Evolutionary conservation across 345 rosid species (phyloP).

Genomic region (rapeseed (Brassica napus)): DNA sequence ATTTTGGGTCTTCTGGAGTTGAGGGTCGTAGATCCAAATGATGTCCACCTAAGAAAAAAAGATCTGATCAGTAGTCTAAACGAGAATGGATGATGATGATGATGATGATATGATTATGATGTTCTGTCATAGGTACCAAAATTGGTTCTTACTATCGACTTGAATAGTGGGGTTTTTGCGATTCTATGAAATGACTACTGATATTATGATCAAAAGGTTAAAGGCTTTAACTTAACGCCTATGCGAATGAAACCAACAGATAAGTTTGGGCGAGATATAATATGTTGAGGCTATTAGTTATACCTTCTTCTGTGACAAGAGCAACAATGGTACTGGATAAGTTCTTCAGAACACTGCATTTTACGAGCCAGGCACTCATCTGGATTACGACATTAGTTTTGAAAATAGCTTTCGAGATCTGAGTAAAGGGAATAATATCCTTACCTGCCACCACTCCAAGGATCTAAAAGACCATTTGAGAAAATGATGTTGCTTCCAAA

Average conservation of each 20-base stretch:
- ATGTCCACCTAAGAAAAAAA: conserved; percentile 64
- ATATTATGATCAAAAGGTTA: too few species aligned
- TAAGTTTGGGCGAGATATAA: too few species aligned
- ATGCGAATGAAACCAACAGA: too few species aligned
- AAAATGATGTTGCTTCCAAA: conserved; percentile 95
- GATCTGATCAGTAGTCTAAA: background rate
- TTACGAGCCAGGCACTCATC: conserved; percentile 24
- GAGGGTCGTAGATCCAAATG: conserved; percentile 82
- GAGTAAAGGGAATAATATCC: conserved; percentile 17
- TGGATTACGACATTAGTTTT: background rate
- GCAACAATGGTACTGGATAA: conserved; percentile 75
- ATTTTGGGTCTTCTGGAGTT: conserved; percentile 65
- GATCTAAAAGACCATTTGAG: conserved; percentile 92
- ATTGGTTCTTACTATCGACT: too few species aligned
- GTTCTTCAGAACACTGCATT: conserved; percentile 76
- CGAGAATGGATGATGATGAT: too few species aligned
- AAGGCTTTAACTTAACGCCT: too few species aligned
- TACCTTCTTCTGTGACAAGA: conserved; percentile 88
- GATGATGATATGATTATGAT: too few species aligned
- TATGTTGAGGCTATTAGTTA: background rate
- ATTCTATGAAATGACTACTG: too few species aligned
- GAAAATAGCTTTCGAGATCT: background rate
- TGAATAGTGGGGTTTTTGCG: too few species aligned
- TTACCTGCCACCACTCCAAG: conserved; percentile 98
- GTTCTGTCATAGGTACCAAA: too few species aligned